A percentile compares a stretch with the other conserved stretches of the same genome.
phyloP scores from a whole-genome alignment of 345 rosid genomes.

The Diplotaxis tenuifolia region DNA sequence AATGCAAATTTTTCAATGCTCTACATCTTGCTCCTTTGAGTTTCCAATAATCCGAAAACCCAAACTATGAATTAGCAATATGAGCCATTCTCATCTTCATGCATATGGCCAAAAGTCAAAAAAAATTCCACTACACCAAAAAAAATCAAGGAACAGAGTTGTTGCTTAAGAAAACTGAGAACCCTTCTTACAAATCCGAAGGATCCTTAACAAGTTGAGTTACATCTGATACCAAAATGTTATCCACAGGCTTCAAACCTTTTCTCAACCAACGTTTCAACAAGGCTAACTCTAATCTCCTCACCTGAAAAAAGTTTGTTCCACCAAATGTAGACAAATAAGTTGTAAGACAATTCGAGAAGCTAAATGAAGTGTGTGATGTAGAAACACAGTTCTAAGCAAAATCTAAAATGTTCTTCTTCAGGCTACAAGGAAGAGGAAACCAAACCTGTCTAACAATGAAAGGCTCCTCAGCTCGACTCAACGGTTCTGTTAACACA shows the following conservation, averaged over 20 bases:
- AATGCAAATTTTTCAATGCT: not conserved
- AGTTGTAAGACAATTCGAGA: not conserved
- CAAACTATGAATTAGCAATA: not conserved
- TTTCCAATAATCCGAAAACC: not conserved
- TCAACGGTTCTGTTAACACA: slow-evolving; percentile 71
- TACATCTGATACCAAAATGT: slow-evolving; percentile 61
- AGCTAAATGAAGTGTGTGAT: not conserved
- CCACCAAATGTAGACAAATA: not conserved
- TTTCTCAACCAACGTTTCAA: slow-evolving; percentile 58
- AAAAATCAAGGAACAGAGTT: not conserved
- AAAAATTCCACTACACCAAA: slow-evolving; percentile 10
- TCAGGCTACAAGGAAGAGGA: not conserved
- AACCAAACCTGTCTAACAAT: slow-evolving; percentile 85
- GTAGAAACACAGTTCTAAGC: slow-evolving; percentile 7
- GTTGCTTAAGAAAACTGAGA: slow-evolving; percentile 24
- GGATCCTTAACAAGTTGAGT: slow-evolving; percentile 56
- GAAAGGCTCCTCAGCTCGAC: slow-evolving; percentile 80
- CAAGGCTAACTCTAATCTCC: slow-evolving; percentile 71
- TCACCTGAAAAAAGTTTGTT: slow-evolving; percentile 51
- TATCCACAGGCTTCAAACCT: slow-evolving; percentile 67
- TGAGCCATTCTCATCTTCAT: slow-evolving; percentile 44
- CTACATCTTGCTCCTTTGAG: not conserved
- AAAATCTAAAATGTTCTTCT: not conserved
- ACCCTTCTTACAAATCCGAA: slow-evolving; percentile 38
- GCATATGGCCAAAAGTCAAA: slow-evolving; percentile 33